Evolutionary conservation across 345 rosid species (phyloP).

Genomic region (Murraya koenigii): DNA sequence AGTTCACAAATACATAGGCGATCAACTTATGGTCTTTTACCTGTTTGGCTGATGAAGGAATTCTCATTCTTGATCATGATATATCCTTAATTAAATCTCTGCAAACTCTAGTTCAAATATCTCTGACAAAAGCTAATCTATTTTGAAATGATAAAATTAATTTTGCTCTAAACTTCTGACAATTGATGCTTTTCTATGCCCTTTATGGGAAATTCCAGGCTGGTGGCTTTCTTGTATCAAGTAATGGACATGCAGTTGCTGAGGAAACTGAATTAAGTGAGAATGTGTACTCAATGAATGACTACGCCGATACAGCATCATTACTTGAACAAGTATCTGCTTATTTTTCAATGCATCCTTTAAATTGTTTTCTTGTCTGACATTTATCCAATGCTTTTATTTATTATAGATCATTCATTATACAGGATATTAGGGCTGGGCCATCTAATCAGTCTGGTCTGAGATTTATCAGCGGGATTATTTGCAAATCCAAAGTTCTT

Average conservation of each 20-base stretch:
- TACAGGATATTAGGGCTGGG: constrained; percentile 65
- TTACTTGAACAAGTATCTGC: constrained; percentile 76
- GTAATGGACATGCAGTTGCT: constrained; percentile 57
- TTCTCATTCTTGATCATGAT: not conserved
- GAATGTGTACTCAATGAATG: constrained; percentile 48
- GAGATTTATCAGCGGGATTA: constrained; percentile 85
- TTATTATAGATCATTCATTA: constrained; percentile 21
- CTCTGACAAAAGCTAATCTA: not conserved
- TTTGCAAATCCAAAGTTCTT: constrained; percentile 65
- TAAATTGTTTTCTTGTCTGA: constrained; percentile 17
- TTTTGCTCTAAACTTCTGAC: not conserved
- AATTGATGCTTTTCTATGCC: not conserved
- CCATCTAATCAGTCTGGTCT: constrained; percentile 73
- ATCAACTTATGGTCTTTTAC: not conserved
- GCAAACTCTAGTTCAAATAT: not conserved
- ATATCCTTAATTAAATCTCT: not conserved
- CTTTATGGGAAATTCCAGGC: constrained; percentile 50
- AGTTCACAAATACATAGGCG: not conserved
- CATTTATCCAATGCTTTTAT: constrained; percentile 20
- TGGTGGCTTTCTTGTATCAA: constrained; percentile 73
- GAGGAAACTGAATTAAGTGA: constrained; percentile 82
- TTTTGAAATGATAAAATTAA: not conserved
- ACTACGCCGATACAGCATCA: constrained; percentile 53
- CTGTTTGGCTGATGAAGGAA: not conserved
- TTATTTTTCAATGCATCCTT: constrained; percentile 11